Base-by-base conservation (phyloP, 805 yeast genomes). In the Lipomyces yamanashiensis region DNA sequence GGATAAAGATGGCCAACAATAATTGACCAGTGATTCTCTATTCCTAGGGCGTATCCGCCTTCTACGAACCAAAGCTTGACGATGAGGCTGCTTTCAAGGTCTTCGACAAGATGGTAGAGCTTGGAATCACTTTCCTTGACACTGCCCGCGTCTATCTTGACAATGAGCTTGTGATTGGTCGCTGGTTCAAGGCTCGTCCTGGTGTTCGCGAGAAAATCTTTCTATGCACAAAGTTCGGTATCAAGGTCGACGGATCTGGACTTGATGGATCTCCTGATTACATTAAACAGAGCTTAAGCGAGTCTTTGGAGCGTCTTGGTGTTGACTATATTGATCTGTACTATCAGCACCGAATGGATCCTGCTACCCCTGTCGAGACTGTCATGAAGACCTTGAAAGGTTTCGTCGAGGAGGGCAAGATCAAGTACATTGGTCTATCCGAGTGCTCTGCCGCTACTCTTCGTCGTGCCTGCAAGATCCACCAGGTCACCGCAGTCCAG, bases 311-410 rank as follows among this genome's bases (percentile, higher is more conserved):
- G 64, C 48, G 67, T n/a, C 55, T 67, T 21, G 62, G 61, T 10
- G 61, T 56, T 21, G 68, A 64, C 48, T 17, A 17, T 33, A 55
- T 84, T 54, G 90, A 86, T 60, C 72, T 88, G 61, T 92, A 83
- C 74, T 91, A 89, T 72, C 81, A 85, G 44, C 91, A 96, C 3
- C 84, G 97, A 74, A 79, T 89, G 47, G 92, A 87, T 70, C 76
- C 75, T 2, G 76, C 71, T 0, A 81, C 80, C 19, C 85, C 90
- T 0, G 77, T 85, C 63, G 90, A 85, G 62, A 85, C 85, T 17
- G 81, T 87, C 0, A 79, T 89, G 51, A 76, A 77, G 36, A 82
- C 82, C 52, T 76, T 91, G 63, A 81, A 81, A 64, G 85, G 84
- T 60, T 81, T 80, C 61, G 83, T 89, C 57, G 84, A 87, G 62